Base-by-base conservation (phyloP, 2,329 filamentous ascomycete species). In the Orbilia blumenaviensis region DNA sequence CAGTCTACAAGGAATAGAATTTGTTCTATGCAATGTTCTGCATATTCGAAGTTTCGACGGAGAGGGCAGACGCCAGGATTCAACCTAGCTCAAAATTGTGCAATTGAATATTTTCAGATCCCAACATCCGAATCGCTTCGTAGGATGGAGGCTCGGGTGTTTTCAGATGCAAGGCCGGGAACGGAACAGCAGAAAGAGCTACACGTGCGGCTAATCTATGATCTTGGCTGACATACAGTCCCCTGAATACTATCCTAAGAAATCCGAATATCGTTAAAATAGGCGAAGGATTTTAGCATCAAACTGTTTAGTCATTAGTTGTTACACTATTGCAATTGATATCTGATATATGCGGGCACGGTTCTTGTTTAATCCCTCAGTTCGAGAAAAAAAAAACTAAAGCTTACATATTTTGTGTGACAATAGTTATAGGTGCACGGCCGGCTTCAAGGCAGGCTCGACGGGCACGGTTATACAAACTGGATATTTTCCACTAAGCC, bases 231-330 rank as follows among this genome's bases (percentile, higher is more conserved):
- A 42, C 21, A n/a, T 66, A 42, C 25, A 36, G 25, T 50, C 38
- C 21, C 27, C 32, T 44, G 44, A 41, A 32, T 34, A 60, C 21
- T 14, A n/a, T 67, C 52, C 38, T 50, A 29, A 41, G 36, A 3
- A 23, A 18, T 71, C 66, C 66, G 2, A 71, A 71, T 46, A 46
- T 36, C 58, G 66, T 54, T 63, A 71, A 71, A 71, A 63, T 71
- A 71, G 56, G 66, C 66, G 66, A 71, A 48, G 16, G 27, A 52
- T 18, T 44, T 10, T 27, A 61, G 56, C 27, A 61, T 42, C 16
- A 14, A 27, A 42, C 10, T 1, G 12, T n/a, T 36, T 25, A 25
- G 5, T 54, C 27, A 7, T 34, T 54, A 4, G 9, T 34, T 18
- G 18, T 56, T 56, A 32, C 52, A 38, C 16, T 56, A 56, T 56